phyloP scores from a whole-genome alignment of 805 yeast species.

The Tetrapisispora taiwanensis region DNA sequence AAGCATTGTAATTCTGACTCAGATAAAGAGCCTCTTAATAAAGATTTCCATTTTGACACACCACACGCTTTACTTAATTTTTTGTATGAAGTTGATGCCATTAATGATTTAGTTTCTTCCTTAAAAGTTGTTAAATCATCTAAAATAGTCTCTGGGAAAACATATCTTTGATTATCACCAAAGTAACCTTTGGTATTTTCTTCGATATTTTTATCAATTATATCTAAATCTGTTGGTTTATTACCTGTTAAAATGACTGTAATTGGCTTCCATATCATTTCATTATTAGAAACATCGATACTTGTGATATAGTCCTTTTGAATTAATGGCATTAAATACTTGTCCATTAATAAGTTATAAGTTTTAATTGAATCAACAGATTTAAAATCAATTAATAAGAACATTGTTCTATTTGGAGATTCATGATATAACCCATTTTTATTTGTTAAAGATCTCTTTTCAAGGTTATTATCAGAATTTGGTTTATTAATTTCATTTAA shows the following conservation, averaged over 20 bases:
- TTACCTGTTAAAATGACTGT: constrained; percentile 60
- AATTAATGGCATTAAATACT: constrained; percentile 38
- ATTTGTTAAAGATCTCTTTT: not conserved
- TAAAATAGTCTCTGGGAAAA: constrained; percentile 41
- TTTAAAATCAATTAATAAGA: constrained; percentile 56
- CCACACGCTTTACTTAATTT: constrained; percentile 13
- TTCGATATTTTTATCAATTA: not conserved
- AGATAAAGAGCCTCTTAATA: constrained; percentile 10
- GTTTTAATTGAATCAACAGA: constrained; percentile 35
- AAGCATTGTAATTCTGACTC: constrained; percentile 13
- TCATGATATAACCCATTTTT: constrained; percentile 35
- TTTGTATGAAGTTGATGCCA: constrained; percentile 37
- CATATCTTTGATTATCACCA: constrained; percentile 20
- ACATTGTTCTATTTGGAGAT: constrained; percentile 39
- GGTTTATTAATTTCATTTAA: constrained; percentile 38
- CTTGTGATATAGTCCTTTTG: constrained; percentile 43
- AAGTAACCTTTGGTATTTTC: not conserved
- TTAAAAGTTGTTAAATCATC: constrained; percentile 19
- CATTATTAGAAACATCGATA: constrained; percentile 31
- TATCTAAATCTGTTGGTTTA: constrained; percentile 32
- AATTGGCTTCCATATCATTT: constrained; percentile 42
- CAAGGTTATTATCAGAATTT: not conserved
- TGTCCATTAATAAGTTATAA: constrained; percentile 36
- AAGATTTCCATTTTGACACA: constrained; percentile 4
- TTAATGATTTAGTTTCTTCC: constrained; percentile 14